Evolutionary conservation across 1,284 basidiomycete species (phyloP).

Genomic region (Ceratobasidium sp.): DNA sequence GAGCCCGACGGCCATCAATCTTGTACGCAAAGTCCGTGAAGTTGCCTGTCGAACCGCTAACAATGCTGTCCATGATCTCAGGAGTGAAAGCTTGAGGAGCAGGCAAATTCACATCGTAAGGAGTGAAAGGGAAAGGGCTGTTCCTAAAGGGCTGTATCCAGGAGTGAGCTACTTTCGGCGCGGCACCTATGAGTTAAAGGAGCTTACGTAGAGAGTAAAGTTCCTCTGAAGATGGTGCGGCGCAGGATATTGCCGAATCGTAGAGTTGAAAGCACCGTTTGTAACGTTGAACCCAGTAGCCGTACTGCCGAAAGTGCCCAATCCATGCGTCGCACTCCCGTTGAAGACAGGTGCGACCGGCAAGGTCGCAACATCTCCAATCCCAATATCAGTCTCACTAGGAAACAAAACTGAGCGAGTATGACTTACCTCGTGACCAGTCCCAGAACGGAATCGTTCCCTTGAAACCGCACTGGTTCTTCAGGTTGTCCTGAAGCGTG

Average conservation of each 20-base stretch:
- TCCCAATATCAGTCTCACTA: neutral
- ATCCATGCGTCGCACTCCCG: neutral
- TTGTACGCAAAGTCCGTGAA: constrained; percentile 40
- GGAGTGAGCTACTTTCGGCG: neutral
- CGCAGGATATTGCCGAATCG: constrained; percentile 1
- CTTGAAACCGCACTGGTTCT: constrained; percentile 14
- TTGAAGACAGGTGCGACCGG: constrained; percentile 11
- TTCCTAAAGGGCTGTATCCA: constrained; percentile 37
- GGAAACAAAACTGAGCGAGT: neutral
- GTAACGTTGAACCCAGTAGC: neutral
- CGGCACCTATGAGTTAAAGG: neutral
- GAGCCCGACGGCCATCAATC: constrained; percentile 40
- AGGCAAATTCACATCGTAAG: constrained; percentile 3
- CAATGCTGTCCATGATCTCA: constrained; percentile 1
- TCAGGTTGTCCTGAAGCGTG: constrained; percentile 9
- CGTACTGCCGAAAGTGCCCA: neutral
- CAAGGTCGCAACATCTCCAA: constrained; percentile 1
- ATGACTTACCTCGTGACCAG: constrained; percentile 11
- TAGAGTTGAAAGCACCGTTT: constrained; percentile 7
- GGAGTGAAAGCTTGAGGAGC: constrained; percentile 30
- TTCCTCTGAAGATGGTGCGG: constrained; percentile 25
- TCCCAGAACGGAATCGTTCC: constrained; percentile 29
- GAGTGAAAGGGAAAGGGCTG: constrained; percentile 37
- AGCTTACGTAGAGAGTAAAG: neutral
- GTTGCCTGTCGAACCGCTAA: constrained; percentile 34